A percentile compares a stretch with the other conserved stretches of the same genome.
These are phyloP conservation scores for Rosa persica DNA, from an alignment of 306 rosid species.

Conservation along the genomic window DNA sequence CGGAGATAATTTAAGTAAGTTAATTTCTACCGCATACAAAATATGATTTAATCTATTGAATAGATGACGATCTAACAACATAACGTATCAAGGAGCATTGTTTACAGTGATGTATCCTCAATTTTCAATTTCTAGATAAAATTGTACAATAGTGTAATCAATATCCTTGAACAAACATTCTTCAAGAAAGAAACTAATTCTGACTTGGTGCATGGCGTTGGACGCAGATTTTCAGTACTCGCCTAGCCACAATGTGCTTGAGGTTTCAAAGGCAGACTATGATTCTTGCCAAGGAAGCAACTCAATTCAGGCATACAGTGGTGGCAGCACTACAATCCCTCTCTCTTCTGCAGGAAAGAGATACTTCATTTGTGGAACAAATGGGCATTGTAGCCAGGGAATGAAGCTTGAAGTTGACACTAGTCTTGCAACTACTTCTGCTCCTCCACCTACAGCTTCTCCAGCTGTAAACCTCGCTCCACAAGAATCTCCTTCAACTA, in stretches of 20 bases:
- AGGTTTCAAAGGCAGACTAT: conserved; percentile 71
- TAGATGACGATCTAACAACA: background rate
- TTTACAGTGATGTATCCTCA: background rate
- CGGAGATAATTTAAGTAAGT: conserved; percentile 79
- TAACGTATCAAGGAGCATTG: background rate
- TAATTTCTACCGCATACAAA: background rate
- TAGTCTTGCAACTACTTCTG: conserved; percentile 49
- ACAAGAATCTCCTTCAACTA: conserved; percentile 25
- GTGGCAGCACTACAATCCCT: conserved; percentile 58
- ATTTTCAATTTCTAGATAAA: background rate
- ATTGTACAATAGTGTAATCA: background rate
- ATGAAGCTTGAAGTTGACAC: conserved; percentile 73
- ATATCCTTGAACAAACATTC: background rate
- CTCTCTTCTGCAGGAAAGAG: conserved; percentile 71
- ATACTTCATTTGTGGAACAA: conserved; percentile 74
- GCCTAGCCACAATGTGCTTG: conserved; percentile 65
- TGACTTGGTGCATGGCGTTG: background rate
- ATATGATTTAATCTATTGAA: background rate
- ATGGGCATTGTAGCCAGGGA: conserved; percentile 72
- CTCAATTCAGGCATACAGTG: conserved; percentile 52
- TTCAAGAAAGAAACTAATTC: background rate
- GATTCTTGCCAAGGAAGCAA: conserved; percentile 58
- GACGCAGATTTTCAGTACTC: conserved; percentile 66
- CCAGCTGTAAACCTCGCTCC: conserved; percentile 25
- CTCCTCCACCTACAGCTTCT: conserved; percentile 43